phyloP scores from a whole-genome alignment of 1,284 basidiomycete genomes.

The Trametes hirsuta region DNA sequence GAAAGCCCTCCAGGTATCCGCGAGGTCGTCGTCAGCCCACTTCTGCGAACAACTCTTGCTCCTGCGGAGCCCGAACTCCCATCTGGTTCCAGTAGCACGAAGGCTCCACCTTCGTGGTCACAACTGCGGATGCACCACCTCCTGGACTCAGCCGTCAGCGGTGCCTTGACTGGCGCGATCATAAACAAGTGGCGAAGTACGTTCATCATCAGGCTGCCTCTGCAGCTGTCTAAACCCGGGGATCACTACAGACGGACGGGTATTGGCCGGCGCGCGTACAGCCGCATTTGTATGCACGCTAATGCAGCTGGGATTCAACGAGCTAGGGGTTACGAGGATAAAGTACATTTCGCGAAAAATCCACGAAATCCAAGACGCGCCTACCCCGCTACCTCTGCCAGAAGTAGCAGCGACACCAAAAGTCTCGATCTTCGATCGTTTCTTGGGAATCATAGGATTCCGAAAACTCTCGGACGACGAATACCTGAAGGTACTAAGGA shows the following conservation, averaged over 20 bases:
- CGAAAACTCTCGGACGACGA: slow-evolving; percentile 63
- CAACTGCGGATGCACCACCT: slow-evolving; percentile 59
- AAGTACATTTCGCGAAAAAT: slow-evolving; percentile 48
- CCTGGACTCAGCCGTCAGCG: slow-evolving; percentile 66
- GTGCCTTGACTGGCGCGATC: slow-evolving; percentile 60
- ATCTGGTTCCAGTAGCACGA: slow-evolving; percentile 28
- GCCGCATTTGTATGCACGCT: slow-evolving; percentile 56
- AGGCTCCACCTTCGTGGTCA: slow-evolving; percentile 40
- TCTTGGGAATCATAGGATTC: slow-evolving; percentile 42
- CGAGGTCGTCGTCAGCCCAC: slow-evolving; percentile 65
- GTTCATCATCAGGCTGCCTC: slow-evolving; percentile 19
- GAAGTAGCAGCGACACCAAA: slow-evolving; percentile 34
- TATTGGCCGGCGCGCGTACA: slow-evolving; percentile 57
- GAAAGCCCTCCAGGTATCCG: slow-evolving; percentile 52
- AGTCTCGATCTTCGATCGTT: slow-evolving; percentile 38
- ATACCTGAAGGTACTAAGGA: slow-evolving; percentile 57
- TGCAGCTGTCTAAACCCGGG: not conserved
- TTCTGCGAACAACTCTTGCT: slow-evolving; percentile 43
- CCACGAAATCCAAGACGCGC: slow-evolving; percentile 17
- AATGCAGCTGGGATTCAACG: slow-evolving; percentile 68
- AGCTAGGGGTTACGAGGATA: slow-evolving; percentile 59
- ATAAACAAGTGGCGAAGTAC: slow-evolving; percentile 51
- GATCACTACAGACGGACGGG: slow-evolving; percentile 43
- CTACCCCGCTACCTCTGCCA: slow-evolving; percentile 10
- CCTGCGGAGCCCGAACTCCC: slow-evolving; percentile 25